Evolutionary conservation across 2,329 filamentous ascomycete genomes (phyloP), one percentile per base, ranked within the genome.

Genomic region (Fusarium floridanum): DNA sequence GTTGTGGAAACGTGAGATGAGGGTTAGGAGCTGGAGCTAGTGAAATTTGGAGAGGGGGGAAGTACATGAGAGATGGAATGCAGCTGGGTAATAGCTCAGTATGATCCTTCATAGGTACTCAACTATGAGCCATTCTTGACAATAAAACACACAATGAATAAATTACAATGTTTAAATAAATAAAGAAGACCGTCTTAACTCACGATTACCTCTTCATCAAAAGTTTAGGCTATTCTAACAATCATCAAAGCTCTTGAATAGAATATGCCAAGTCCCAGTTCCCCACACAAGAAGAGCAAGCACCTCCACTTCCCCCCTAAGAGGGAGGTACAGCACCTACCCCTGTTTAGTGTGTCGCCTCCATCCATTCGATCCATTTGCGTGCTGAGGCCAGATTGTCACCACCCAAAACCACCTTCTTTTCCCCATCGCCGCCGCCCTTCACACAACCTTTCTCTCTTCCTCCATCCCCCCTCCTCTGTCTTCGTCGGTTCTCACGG

Each of bases 381-480:
- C 66, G 45, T 64, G 68, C 75, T 77, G 73, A 79, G 77, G 77
- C 77, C 77, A 79, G 77, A 78, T 79, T 78, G 77, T 79, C 76
- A 76, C 73, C 76, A 64, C 64, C 48, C 68, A 56, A 67, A 76
- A 64, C 61, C 56, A 27, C 24, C 17, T 32, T 66, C 62, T 61
- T 64, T 24, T 57, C 66, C 72, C 66, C 76, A 73, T 76, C 69
- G 70, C 67, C 73, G 56, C 69, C 73, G 56, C 72, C 73, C 61
- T 73, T 72, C 76, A 68, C 63, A 64, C 64, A 50, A 75, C 68
- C 27, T 29, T 72, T 67, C 64, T 37, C 29, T 67, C 66, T 61
- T 55, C 68, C 53, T 32, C 55, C 61, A 37, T 66, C 50, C 69
- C 64, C 50, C 64, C 61, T 57, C 68, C 41, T 67, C 59, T 64